These are phyloP conservation scores for Fistulinella cinereoalba DNA, from an alignment of 1,284 basidiomycete genomes.

Conservation along the genomic window DNA sequence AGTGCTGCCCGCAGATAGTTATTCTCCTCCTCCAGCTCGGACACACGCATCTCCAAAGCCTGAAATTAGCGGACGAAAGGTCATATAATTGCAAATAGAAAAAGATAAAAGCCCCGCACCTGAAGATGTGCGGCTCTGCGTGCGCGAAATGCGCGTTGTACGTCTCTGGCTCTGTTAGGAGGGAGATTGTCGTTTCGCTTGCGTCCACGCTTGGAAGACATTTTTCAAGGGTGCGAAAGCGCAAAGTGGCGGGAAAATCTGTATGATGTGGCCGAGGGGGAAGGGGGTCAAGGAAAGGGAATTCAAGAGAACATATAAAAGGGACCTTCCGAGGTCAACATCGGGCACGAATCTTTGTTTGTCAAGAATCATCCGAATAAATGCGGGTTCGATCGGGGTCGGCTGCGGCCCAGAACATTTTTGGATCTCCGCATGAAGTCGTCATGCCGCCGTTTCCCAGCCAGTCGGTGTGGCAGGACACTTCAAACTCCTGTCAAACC, in stretches of 20 bases:
- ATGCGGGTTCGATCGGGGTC: constrained; percentile 40
- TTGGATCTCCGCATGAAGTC: constrained; percentile 35
- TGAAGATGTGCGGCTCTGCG: constrained; percentile 86
- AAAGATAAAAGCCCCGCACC: constrained; percentile 45
- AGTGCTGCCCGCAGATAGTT: constrained; percentile 71
- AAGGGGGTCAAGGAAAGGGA: constrained; percentile 30
- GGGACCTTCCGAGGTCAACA: constrained; percentile 35
- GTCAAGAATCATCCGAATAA: constrained; percentile 35
- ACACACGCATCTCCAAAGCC: constrained; percentile 80
- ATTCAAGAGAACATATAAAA: constrained; percentile 42
- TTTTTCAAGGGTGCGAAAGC: constrained; percentile 29
- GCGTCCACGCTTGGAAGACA: constrained; percentile 85
- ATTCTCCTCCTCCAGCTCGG: constrained; percentile 85
- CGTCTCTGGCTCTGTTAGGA: constrained; percentile 88
- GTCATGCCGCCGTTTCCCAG: constrained; percentile 25
- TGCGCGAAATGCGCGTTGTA: constrained; percentile 89
- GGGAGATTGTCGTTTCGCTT: constrained; percentile 91
- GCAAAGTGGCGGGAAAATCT: constrained; percentile 12
- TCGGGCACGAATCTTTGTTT: constrained; percentile 38
- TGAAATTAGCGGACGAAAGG: constrained; percentile 40
- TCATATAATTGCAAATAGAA: constrained; percentile 40
- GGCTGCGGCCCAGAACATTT: constrained; percentile 36
- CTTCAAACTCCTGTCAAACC: constrained; percentile 18
- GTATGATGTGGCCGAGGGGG: constrained; percentile 28
- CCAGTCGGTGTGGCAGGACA: constrained; percentile 10